Evolutionary conservation across 1,284 basidiomycete species (phyloP).

Genomic region (Taiwanofungus camphoratus): DNA sequence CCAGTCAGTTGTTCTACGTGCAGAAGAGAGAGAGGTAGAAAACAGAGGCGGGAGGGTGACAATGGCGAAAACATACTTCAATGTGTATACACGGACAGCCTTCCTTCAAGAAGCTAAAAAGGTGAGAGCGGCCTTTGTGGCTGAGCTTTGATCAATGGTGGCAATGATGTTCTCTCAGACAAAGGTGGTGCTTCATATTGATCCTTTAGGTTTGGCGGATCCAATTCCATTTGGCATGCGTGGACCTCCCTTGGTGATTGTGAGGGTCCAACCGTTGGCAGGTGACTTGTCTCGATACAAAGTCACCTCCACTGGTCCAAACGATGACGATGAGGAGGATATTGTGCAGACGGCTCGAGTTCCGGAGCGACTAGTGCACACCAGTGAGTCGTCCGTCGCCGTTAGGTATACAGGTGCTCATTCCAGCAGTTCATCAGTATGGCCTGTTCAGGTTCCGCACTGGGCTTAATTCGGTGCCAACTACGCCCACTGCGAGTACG

Average conservation of each 20-base stretch:
- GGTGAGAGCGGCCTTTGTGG: slow-evolving; percentile 36
- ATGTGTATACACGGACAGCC: slow-evolving; percentile 74
- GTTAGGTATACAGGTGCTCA: slow-evolving; percentile 11
- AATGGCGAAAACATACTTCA: slow-evolving; percentile 76
- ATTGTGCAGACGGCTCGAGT: slow-evolving; percentile 78
- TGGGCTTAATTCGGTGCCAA: slow-evolving; percentile 67
- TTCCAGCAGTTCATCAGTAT: slow-evolving; percentile 68
- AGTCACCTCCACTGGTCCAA: slow-evolving; percentile 66
- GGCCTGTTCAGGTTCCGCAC: slow-evolving; percentile 83
- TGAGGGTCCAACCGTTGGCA: slow-evolving; percentile 73
- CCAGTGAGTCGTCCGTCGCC: slow-evolving; percentile 48
- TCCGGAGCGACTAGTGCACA: slow-evolving; percentile 67
- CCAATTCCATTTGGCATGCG: slow-evolving; percentile 67
- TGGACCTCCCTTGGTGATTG: slow-evolving; percentile 65
- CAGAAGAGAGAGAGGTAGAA: slow-evolving; percentile 73
- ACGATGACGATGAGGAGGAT: slow-evolving; percentile 71
- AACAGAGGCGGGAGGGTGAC: slow-evolving; percentile 53
- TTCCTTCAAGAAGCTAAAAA: slow-evolving; percentile 74
- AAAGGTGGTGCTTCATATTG: slow-evolving; percentile 84
- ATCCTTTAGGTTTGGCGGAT: slow-evolving; percentile 67
- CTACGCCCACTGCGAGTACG: slow-evolving; percentile 65
- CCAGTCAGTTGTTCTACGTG: slow-evolving; percentile 60
- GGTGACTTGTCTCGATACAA: slow-evolving; percentile 76
- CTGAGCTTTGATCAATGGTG: too few species aligned
- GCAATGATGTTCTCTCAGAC: slow-evolving; percentile 42